These are phyloP conservation scores for Gamsiella multidivaricata DNA, from an alignment of 192 early-diverging fungal species.

Conservation along the genomic window DNA sequence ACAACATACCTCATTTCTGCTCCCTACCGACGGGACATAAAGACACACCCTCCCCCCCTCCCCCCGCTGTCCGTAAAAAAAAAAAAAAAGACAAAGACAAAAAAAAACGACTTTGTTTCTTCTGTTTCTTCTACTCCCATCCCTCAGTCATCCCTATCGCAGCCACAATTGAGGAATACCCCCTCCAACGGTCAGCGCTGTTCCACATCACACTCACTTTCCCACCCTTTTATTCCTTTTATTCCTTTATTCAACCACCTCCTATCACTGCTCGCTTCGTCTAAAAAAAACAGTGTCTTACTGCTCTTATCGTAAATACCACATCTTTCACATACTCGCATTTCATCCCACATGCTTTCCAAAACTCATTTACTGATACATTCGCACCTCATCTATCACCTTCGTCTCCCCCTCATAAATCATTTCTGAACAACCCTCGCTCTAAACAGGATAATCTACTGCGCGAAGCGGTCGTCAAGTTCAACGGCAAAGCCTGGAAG, in stretches of 20 bases:
- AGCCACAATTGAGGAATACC: neutral
- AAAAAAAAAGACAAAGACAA: too few species aligned
- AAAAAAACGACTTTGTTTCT: too few species aligned
- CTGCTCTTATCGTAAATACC: neutral
- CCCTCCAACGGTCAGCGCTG: neutral
- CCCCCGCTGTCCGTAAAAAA: too few species aligned
- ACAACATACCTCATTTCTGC: too few species aligned
- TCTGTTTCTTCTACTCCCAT: constrained; percentile 1
- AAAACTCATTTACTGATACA: neutral
- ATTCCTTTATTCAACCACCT: neutral
- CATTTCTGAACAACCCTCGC: neutral
- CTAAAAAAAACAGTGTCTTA: neutral
- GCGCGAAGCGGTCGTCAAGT: constrained; percentile 31
- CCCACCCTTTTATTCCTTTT: neutral
- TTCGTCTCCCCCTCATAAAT: neutral
- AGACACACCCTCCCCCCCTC: too few species aligned
- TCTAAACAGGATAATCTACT: constrained; percentile 28
- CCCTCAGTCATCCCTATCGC: neutral
- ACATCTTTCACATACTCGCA: neutral
- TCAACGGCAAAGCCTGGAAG: constrained; percentile 49
- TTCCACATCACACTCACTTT: neutral
- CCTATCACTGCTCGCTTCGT: neutral
- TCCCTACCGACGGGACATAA: too few species aligned
- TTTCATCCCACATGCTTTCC: neutral
- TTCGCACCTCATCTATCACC: neutral